These are phyloP conservation scores for Pharus latifolius DNA, from an alignment of 176 grass and related monocot genomes.

Conservation along the genomic window DNA sequence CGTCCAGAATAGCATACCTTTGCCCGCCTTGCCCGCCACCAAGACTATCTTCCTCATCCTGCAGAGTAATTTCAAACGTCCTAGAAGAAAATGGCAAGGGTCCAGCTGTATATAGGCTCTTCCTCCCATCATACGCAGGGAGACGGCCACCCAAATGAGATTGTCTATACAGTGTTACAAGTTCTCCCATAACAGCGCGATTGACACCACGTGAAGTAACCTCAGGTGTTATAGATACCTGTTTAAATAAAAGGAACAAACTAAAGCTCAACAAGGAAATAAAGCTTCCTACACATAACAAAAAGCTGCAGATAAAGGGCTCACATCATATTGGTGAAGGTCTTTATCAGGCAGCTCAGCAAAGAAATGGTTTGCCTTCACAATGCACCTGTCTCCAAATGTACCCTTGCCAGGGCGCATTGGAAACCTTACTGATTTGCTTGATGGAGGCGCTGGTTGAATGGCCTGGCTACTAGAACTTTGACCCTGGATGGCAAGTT, in stretches of 20 bases:
- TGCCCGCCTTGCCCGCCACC: conserved; percentile 13
- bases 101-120: conserved; percentile 51
- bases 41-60: conserved; percentile 35
- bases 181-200: conserved; percentile 50
- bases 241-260: conserved; percentile 4
- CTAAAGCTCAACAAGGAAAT: neutral
- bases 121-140: conserved; percentile 65
- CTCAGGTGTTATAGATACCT: conserved; percentile 58
- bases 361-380: conserved; percentile 77
- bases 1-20: conserved; percentile 3
- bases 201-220: conserved; percentile 49
- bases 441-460: conserved; percentile 25
- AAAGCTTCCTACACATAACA: neutral
- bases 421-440: conserved; percentile 58
- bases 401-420: conserved; percentile 58
- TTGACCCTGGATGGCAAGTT: conserved; percentile 31
- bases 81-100: conserved; percentile 44
- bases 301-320: neutral
- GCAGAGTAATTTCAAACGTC: conserved; percentile 35
- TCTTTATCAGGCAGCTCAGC: conserved; percentile 62
- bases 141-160: conserved; percentile 42
- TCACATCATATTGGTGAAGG: conserved; percentile 77
- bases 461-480: conserved; percentile 32
- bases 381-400: conserved; percentile 44
- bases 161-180: conserved; percentile 38